Conservation (phyloP, 169 alveolate species). For the Cyclospora cayetanensis region DNA sequence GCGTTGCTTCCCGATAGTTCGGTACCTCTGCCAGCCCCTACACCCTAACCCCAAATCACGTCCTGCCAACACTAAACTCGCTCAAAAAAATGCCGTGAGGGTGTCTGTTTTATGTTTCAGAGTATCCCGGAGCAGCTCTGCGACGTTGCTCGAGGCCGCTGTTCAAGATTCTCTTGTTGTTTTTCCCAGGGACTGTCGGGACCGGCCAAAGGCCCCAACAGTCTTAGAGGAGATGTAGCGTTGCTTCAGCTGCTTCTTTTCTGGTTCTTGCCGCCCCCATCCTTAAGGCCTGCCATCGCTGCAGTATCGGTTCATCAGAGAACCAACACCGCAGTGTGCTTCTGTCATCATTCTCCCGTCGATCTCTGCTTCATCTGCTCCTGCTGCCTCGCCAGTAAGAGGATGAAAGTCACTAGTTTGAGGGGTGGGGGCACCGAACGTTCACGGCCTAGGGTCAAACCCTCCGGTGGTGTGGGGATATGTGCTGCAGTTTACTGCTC, state of each 20-base stretch:
- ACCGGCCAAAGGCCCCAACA: neutral
- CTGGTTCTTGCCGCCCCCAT: conserved; percentile 84
- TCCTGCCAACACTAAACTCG: neutral
- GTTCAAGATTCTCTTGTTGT: neutral
- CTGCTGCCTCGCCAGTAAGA: conserved; percentile 81
- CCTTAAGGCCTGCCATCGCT: conserved; percentile 80
- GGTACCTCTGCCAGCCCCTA: neutral
- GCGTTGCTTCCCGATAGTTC: conserved; percentile 12
- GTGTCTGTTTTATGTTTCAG: neutral
- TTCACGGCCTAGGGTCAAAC: neutral
- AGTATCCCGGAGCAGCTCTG: conserved; percentile 29
- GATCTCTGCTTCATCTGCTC: conserved; percentile 87
- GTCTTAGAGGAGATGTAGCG: neutral
- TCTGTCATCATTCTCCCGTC: conserved; percentile 86
- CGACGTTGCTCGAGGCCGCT: conserved; percentile 52
- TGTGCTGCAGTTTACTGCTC: conserved; percentile 77
- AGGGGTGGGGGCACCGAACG: neutral
- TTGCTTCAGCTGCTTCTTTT: conserved; percentile 73
- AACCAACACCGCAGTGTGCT: conserved; percentile 86
- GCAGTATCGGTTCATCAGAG: conserved; percentile 81
- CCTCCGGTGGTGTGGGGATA: neutral
- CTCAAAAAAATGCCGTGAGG: neutral
- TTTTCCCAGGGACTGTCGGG: neutral
- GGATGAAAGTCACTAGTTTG: neutral
- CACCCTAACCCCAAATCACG: too few species aligned